Conservation (phyloP, 495 filamentous ascomycete species). For the Trichoderma gamsii region DNA sequence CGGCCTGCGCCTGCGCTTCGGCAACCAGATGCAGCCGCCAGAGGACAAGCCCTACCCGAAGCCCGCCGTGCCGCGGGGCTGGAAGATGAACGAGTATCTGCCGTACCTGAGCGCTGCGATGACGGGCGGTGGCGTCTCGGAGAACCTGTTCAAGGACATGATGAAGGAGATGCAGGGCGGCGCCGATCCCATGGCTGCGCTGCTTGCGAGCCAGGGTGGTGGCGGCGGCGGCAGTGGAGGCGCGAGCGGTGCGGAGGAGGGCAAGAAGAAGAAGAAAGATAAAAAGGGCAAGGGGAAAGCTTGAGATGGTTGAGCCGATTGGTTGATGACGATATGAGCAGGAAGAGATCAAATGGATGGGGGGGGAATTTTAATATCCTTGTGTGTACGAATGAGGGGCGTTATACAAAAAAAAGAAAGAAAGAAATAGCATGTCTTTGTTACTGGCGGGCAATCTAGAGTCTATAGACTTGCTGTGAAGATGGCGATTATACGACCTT, state of each 20-base stretch:
- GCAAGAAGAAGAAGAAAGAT: conserved; percentile 42
- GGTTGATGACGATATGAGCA: neutral
- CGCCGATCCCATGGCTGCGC: conserved; percentile 44
- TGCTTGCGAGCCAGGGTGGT: conserved; percentile 30
- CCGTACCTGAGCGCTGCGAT: conserved; percentile 83
- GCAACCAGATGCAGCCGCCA: conserved; percentile 40
- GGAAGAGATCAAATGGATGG: neutral
- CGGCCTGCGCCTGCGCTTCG: conserved; percentile 62
- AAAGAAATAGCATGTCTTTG: too few relatives aligned
- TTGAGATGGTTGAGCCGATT: neutral
- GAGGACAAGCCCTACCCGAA: conserved; percentile 58
- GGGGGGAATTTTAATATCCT: neutral
- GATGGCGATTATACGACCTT: neutral
- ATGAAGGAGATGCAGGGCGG: conserved; percentile 85
- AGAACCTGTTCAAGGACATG: conserved; percentile 95
- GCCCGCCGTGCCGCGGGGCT: conserved; percentile 77
- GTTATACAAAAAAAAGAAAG: neutral
- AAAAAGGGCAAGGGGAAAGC: conserved; percentile 41
- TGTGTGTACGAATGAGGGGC: neutral
- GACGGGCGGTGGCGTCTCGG: conserved; percentile 88
- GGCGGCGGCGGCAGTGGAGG: conserved; percentile 24
- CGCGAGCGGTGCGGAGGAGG: conserved; percentile 22
- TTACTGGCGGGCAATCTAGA: too few relatives aligned
- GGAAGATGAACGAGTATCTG: conserved; percentile 80
- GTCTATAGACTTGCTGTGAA: neutral